Percentiles rank a stretch among this genome's conserved stretches.
These are phyloP conservation scores for Neobulgaria alba DNA, from an alignment of 2,329 filamentous ascomycete genomes.

Conservation along the genomic window DNA sequence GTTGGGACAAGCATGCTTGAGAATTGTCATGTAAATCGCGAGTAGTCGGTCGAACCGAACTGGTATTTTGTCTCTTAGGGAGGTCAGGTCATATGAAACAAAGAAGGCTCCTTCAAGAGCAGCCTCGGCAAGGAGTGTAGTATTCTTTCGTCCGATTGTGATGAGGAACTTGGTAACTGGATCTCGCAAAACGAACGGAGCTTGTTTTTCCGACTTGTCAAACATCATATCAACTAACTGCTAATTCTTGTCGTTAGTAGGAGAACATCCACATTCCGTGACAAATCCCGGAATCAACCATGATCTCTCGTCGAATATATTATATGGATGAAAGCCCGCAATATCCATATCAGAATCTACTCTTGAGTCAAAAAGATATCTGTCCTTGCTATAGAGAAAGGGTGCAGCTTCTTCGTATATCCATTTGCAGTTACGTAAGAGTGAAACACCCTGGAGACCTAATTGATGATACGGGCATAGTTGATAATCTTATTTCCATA, in stretches of 20 bases:
- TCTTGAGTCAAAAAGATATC: slow-evolving; percentile 5
- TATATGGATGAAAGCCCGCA: too few species aligned
- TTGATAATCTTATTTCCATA: background rate
- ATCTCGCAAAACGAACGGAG: background rate
- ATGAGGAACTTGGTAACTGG: background rate
- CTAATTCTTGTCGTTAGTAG: too few species aligned
- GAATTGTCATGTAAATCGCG: background rate
- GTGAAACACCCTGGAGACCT: background rate
- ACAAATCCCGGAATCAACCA: too few species aligned
- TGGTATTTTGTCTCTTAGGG: background rate
- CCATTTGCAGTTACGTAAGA: slow-evolving; percentile 1
- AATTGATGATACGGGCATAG: background rate
- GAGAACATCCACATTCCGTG: too few species aligned
- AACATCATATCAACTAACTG: too few species aligned
- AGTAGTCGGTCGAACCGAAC: background rate
- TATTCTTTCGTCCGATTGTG: background rate
- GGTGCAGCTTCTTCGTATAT: background rate
- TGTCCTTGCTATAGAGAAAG: slow-evolving; percentile 4
- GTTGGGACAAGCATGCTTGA: background rate
- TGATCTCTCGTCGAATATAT: too few species aligned
- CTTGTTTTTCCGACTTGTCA: background rate
- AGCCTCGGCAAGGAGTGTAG: background rate
- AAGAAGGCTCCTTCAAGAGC: background rate
- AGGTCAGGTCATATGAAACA: background rate
- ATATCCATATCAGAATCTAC: too few species aligned